Percentiles rank a stretch among this genome's conserved stretches.
Evolutionary conservation across 2,329 filamentous ascomycete genomes (phyloP).

Genomic region (Cyclaneusma minus): DNA sequence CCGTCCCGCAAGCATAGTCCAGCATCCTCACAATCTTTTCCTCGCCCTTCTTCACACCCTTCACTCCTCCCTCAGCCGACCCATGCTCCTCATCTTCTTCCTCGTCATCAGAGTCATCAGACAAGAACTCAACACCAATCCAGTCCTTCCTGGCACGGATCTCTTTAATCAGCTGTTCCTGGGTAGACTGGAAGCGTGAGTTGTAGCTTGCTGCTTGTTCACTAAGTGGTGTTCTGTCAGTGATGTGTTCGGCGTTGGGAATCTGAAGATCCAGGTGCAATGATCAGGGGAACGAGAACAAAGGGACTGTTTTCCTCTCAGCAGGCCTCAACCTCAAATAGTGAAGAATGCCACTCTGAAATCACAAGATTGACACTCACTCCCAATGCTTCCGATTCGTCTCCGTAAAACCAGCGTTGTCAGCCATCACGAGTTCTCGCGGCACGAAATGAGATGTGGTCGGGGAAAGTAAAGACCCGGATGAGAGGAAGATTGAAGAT

Average conservation of each 20-base stretch:
- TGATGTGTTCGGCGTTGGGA: not conserved
- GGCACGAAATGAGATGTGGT: too few species aligned
- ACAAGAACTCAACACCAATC: conserved; percentile 42
- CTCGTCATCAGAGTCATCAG: conserved; percentile 21
- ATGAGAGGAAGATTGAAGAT: too few species aligned
- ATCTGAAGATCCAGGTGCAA: not conserved
- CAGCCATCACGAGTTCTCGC: too few species aligned
- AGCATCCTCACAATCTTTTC: conserved; percentile 35
- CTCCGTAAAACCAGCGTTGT: conserved; percentile 21
- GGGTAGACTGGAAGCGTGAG: conserved; percentile 34
- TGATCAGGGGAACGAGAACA: too few species aligned
- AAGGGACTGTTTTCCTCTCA: too few species aligned
- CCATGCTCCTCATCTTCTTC: conserved; percentile 15
- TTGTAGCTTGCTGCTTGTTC: conserved; percentile 40
- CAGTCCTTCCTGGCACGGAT: conserved; percentile 39
- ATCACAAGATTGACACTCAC: conserved; percentile 14
- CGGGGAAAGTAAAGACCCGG: too few species aligned
- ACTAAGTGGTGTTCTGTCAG: conserved; percentile 18
- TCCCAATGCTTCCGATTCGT: conserved; percentile 23
- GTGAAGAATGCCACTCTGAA: not conserved
- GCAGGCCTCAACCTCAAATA: conserved; percentile 1
- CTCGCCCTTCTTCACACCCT: conserved; percentile 10
- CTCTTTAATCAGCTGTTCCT: conserved; percentile 35
- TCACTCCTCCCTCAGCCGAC: conserved; percentile 15
- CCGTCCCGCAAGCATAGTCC: conserved; percentile 66